Evolutionary conservation across 2,329 filamentous ascomycete species (phyloP).

Genomic region (Podosphaera aphanis): DNA sequence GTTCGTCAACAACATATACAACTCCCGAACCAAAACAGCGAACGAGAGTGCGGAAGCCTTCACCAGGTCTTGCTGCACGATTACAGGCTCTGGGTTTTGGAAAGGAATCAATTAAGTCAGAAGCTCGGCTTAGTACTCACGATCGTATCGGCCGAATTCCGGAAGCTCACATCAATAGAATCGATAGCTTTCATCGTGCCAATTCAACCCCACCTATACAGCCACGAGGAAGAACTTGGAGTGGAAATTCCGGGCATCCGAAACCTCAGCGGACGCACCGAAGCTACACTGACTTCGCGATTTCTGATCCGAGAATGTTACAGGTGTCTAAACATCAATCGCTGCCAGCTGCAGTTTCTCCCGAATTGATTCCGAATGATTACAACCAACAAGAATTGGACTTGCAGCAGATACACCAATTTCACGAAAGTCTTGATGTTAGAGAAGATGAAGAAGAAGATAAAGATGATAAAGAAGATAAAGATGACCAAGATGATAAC

Average conservation of each 20-base stretch:
- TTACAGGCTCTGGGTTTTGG: slow-evolving; percentile 42
- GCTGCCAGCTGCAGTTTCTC: slow-evolving; percentile 4
- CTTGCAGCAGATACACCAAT: slow-evolving; percentile 30
- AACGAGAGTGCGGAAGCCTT: slow-evolving; percentile 28
- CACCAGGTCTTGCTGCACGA: slow-evolving; percentile 39
- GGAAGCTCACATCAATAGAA: slow-evolving; percentile 43
- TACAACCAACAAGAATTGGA: slow-evolving; percentile 33
- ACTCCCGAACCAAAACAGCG: slow-evolving; percentile 6
- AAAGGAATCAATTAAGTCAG: slow-evolving; percentile 9
- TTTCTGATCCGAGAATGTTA: slow-evolving; percentile 8
- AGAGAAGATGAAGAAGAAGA: neutral
- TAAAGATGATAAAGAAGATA: neutral
- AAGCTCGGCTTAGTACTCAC: slow-evolving; percentile 13
- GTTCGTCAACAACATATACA: slow-evolving; percentile 5
- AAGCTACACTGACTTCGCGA: slow-evolving; percentile 8
- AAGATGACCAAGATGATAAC: slow-evolving; percentile 28
- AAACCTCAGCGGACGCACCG: slow-evolving; percentile 14
- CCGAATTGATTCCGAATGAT: neutral
- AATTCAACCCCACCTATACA: slow-evolving; percentile 25
- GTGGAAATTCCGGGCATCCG: slow-evolving; percentile 27
- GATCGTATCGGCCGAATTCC: slow-evolving; percentile 42
- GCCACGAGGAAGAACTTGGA: slow-evolving; percentile 50
- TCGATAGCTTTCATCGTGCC: slow-evolving; percentile 43
- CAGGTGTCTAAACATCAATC: slow-evolving; percentile 10
- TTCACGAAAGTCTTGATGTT: neutral